Evolutionary conservation across 192 early-diverging fungal species (phyloP).

Genomic region (Coemansia sp.): DNA sequence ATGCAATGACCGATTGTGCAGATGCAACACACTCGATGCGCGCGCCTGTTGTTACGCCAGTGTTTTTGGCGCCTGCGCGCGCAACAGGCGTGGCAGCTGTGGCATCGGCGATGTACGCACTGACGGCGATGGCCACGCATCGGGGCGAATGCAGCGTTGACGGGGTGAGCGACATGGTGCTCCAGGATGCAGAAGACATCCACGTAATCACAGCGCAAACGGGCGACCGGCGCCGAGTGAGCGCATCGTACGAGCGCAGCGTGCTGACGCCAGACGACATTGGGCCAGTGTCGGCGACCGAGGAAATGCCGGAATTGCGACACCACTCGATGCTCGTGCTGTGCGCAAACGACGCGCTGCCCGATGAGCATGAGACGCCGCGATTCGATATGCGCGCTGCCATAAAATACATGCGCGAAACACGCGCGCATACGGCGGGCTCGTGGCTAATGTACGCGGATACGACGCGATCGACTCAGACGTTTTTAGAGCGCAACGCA

Average conservation of each 20-base stretch:
- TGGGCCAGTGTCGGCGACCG: background rate
- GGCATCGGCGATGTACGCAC: slow-evolving; percentile 26
- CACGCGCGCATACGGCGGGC: slow-evolving; percentile 62
- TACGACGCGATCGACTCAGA: slow-evolving; percentile 86
- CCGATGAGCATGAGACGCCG: slow-evolving; percentile 55
- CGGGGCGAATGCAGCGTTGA: slow-evolving; percentile 14
- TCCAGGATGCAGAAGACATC: slow-evolving; percentile 45
- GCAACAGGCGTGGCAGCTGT: slow-evolving; percentile 28
- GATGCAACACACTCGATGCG: slow-evolving; percentile 20
- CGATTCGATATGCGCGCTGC: slow-evolving; percentile 60
- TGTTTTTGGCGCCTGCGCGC: slow-evolving; percentile 43
- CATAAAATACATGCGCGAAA: slow-evolving; percentile 53
- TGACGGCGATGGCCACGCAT: slow-evolving; percentile 22
- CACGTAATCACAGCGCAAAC: slow-evolving; percentile 35
- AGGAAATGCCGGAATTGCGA: slow-evolving; percentile 7
- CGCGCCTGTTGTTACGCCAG: slow-evolving; percentile 26
- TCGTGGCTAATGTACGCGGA: slow-evolving; percentile 74
- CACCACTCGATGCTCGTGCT: slow-evolving; percentile 52
- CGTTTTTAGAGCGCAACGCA: slow-evolving; percentile 87
- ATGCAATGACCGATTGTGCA: slow-evolving; percentile 26
- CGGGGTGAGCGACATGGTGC: slow-evolving; percentile 22
- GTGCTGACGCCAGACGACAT: slow-evolving; percentile 17
- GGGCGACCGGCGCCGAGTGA: slow-evolving; percentile 23
- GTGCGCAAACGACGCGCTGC: slow-evolving; percentile 44
- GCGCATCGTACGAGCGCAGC: slow-evolving; percentile 25